A percentile compares a stretch with the other conserved stretches of the same genome.
These are phyloP conservation scores for Starmerella floricola DNA, from an alignment of 805 yeast species.

Conservation along the genomic window DNA sequence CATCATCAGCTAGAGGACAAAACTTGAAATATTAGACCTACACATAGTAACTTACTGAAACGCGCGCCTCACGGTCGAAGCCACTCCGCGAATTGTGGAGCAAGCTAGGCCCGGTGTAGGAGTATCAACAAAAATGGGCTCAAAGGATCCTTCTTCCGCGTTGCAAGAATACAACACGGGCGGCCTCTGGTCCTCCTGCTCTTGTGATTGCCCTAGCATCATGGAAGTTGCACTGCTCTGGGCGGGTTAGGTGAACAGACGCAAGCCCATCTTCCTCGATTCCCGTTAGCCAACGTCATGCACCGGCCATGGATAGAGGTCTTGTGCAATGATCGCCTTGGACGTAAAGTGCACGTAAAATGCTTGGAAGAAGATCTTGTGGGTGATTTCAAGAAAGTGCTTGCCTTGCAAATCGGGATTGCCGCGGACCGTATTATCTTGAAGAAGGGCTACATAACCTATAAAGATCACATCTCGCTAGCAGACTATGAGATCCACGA, in stretches of 20 bases:
- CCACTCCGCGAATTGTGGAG: background rate
- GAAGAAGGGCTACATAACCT: constrained; percentile 73
- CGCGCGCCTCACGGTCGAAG: background rate
- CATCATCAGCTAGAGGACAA: background rate
- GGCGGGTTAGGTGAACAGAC: too few species aligned
- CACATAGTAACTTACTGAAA: background rate
- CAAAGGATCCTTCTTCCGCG: too few species aligned
- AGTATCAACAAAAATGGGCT: background rate
- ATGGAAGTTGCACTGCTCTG: too few species aligned
- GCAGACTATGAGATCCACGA: constrained; percentile 94
- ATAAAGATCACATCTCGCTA: constrained; percentile 78
- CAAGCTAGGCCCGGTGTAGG: background rate
- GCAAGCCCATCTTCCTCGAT: too few species aligned
- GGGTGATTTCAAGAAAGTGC: constrained; percentile 78
- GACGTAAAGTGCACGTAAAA: constrained; percentile 74
- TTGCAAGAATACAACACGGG: too few species aligned
- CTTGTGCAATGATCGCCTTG: constrained; percentile 62
- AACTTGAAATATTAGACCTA: background rate
- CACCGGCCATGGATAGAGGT: constrained; percentile 40
- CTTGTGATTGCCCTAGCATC: too few species aligned
- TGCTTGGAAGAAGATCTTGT: constrained; percentile 75
- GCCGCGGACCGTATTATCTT: constrained; percentile 49
- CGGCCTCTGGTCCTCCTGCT: too few species aligned
- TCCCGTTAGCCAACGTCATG: too few species aligned
- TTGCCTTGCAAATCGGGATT: constrained; percentile 75